Conservation (phyloP, 2,329 filamentous ascomycete species). For the Sclerotinia sclerotiorum region DNA sequence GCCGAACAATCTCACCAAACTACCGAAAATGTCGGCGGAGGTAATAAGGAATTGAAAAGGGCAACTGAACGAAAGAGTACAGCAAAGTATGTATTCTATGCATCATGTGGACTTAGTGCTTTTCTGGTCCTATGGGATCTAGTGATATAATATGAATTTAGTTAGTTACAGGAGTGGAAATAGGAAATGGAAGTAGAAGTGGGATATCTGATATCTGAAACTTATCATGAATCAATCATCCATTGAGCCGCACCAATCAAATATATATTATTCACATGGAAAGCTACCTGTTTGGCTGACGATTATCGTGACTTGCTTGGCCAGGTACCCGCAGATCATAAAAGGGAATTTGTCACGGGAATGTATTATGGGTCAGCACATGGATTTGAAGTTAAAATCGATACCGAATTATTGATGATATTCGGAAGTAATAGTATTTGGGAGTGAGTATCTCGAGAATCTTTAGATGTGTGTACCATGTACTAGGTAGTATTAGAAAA, state of each 20-base stretch:
- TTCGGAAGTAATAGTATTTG: neutral
- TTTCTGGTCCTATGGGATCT: conserved; percentile 78
- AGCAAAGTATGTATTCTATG: conserved; percentile 77
- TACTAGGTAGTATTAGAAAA: too few relatives aligned
- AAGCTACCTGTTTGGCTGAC: neutral
- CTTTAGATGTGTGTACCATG: neutral
- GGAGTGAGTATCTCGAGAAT: neutral
- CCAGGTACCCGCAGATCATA: neutral
- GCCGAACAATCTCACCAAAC: conserved; percentile 81
- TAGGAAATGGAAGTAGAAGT: neutral
- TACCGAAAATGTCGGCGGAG: conserved; percentile 80
- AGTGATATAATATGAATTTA: conserved; percentile 56
- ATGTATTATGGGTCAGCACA: neutral
- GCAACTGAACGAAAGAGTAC: conserved; percentile 71
- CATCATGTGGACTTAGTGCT: conserved; percentile 71
- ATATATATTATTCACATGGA: neutral
- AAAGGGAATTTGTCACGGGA: neutral
- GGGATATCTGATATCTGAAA: conserved; percentile 5
- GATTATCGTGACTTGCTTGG: neutral
- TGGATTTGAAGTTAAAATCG: neutral
- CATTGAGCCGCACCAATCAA: conserved; percentile 16
- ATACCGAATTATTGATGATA: neutral
- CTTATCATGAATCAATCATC: neutral
- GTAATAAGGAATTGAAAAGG: conserved; percentile 88
- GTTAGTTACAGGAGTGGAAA: neutral